A percentile compares a stretch with the other conserved stretches of the same genome.
Conservation (phyloP, 495 filamentous ascomycete species). For the Penicillium crystallinum region DNA sequence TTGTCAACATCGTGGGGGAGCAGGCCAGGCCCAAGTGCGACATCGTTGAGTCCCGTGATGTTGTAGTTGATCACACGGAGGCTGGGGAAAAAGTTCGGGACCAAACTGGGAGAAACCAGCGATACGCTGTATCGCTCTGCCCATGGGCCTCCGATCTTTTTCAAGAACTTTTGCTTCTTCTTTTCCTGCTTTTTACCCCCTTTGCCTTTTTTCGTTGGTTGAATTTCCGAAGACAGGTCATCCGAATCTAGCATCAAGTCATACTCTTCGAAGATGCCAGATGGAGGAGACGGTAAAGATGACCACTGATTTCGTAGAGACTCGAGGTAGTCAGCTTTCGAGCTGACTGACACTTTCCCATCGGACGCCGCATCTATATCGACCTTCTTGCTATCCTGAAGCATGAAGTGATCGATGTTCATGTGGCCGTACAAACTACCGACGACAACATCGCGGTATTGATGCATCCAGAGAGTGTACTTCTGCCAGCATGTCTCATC, state of each 20-base stretch:
- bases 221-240: background rate
- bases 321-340: slow-evolving; percentile 70
- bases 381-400: slow-evolving; percentile 80
- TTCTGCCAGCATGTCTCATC: slow-evolving; percentile 98
- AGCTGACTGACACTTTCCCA: slow-evolving; percentile 49
- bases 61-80: slow-evolving; percentile 91
- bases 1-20: slow-evolving; percentile 9
- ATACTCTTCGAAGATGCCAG: slow-evolving; percentile 11
- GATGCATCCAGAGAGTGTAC: slow-evolving; percentile 82
- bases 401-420: slow-evolving; percentile 97
- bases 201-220: slow-evolving; percentile 28
- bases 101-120: slow-evolving; percentile 75
- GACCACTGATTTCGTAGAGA: slow-evolving; percentile 76
- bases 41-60: slow-evolving; percentile 66
- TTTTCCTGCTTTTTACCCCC: slow-evolving; percentile 43
- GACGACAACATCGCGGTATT: slow-evolving; percentile 86
- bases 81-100: slow-evolving; percentile 90
- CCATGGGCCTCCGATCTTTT: slow-evolving; percentile 70
- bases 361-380: slow-evolving; percentile 35
- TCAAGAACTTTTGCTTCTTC: slow-evolving; percentile 51
- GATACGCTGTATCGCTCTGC: slow-evolving; percentile 81
- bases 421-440: slow-evolving; percentile 85
- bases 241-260: slow-evolving; percentile 11
- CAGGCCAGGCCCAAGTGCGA: slow-evolving; percentile 32
- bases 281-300: slow-evolving; percentile 58